phyloP scores from a whole-genome alignment of 2,329 filamentous ascomycete genomes.

The Aphanocladium album region DNA sequence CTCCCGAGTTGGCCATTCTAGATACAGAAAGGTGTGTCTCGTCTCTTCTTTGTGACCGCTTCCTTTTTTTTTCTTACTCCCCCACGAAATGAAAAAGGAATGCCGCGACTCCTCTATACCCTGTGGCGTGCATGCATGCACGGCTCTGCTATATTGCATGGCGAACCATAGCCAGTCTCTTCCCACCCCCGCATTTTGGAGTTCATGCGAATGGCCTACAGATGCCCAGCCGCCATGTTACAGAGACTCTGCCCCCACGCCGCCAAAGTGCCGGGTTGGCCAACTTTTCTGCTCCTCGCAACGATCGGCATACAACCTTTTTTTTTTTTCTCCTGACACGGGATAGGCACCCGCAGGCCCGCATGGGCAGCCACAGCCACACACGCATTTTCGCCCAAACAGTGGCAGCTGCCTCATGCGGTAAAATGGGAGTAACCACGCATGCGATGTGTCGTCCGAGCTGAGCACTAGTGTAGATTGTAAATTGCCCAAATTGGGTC shows the following conservation, averaged over 20 bases:
- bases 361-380: not conserved
- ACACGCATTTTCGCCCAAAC: not conserved
- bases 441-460: not conserved
- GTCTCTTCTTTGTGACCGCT: not conserved
- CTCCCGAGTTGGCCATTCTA: not conserved
- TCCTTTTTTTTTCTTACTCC: too few species aligned
- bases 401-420: not conserved
- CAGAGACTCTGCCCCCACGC: not conserved
- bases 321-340: not conserved
- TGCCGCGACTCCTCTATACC: not conserved
- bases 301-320: not conserved
- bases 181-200: constrained; percentile 2
- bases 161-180: not conserved
- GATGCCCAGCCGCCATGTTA: not conserved
- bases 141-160: not conserved
- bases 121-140: constrained; percentile 2
- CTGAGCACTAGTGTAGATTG: not conserved
- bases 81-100: not conserved
- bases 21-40: not conserved
- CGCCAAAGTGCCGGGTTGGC: not conserved
- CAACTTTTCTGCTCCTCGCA: not conserved
- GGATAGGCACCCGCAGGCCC: not conserved
- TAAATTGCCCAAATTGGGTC: not conserved
- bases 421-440: not conserved
- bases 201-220: not conserved